Evolutionary conservation across 2,329 filamentous ascomycete genomes (phyloP), one percentile per base, ranked within the genome.

Genomic region (Hyphodiscus sp.): DNA sequence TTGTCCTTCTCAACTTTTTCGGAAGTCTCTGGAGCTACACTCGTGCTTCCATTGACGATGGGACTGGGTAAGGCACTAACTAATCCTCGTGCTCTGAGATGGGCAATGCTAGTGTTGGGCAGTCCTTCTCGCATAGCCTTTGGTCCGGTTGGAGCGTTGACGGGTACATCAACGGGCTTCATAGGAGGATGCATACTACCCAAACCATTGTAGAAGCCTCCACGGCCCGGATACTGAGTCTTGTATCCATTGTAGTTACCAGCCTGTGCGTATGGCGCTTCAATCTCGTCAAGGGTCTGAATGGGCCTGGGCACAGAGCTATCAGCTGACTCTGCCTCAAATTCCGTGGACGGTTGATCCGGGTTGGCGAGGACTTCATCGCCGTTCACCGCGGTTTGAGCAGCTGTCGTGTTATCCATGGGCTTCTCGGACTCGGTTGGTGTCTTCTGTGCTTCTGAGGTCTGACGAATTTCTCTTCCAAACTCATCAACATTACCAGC

Each of bases 51-150:
- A 57, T 60, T 51, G 41, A 56, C 45, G 54, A 55, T 61, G 15
- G 61, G 63, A 50, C 23, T 61, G 47, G 63, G 63, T 52, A 67
- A 66, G 47, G 66, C 69, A 49, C 67, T 64, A 48, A 65, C 63
- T 16, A 74, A 73, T 18, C 69, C 59, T 49, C 63, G 57, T 23
- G 57, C 64, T 57, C 82, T 75, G 68, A 85, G 68, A 63, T 87
- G 81, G 59, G 84, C 80, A 50, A 88, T 80, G 61, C 87, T 89
- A 53, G 86, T 91, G 69, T 95, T 95, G 49, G 89, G 87, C 11
- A 91, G 76, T 29, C 91, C 90, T 70, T 94, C 87, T 58, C 92
- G 82, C 89, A 97, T 95, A 18, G 94, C 94, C 71, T 94, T 91
- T 47, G 94, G 94, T 10, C 91, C 94, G 51, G 87, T 95, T 26